Evolutionary conservation across 2,329 filamentous ascomycete genomes (phyloP).

Genomic region (Botrytis fabae): DNA sequence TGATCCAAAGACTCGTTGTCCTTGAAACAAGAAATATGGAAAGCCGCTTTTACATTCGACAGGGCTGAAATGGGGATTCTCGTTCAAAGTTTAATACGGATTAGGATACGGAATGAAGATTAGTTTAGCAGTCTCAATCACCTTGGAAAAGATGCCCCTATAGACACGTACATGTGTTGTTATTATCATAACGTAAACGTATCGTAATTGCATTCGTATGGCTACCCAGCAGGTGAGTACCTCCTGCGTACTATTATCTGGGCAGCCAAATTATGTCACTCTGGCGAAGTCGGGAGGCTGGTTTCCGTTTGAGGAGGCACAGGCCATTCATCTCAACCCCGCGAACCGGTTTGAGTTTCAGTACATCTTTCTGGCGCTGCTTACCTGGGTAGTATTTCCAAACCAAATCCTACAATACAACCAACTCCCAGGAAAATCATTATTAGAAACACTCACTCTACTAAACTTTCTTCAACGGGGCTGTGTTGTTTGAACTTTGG

Average conservation of each 20-base stretch:
- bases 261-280: neutral
- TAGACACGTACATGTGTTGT: neutral
- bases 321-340: slow-evolving; percentile 14
- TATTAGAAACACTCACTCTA: neutral
- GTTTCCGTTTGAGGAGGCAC: slow-evolving; percentile 2
- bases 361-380: neutral
- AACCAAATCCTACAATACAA: neutral
- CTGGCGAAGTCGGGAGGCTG: neutral
- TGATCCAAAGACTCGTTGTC: neutral
- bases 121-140: neutral
- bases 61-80: neutral
- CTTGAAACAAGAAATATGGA: slow-evolving; percentile 11
- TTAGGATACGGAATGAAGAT: neutral
- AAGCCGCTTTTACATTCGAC: slow-evolving; percentile 2
- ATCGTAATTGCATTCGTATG: neutral
- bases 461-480: slow-evolving; percentile 19
- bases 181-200: neutral
- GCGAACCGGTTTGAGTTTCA: slow-evolving; percentile 4
- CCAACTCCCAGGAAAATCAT: neutral
- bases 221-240: neutral
- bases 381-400: neutral
- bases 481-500: neutral
- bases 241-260: neutral
- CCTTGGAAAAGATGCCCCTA: neutral
- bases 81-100: neutral